phyloP scores from a whole-genome alignment of 1,284 basidiomycete species.

The Mycena sp. region DNA sequence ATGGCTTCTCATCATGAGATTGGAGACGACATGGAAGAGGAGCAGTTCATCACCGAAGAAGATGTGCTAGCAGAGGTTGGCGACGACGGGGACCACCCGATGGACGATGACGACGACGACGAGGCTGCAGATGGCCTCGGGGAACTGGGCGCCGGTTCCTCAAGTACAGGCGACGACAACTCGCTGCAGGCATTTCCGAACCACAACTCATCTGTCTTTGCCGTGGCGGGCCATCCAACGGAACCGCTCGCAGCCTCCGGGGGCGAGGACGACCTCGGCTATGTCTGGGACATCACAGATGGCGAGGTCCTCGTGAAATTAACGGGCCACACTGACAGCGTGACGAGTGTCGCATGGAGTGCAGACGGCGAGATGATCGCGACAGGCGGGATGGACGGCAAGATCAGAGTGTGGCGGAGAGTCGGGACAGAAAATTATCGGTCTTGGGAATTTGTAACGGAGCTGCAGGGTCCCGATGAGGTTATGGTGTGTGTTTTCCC shows the following conservation, averaged over 20 bases:
- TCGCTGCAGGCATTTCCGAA: conserved; percentile 72
- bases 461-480: conserved; percentile 94
- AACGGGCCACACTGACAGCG: conserved; percentile 93
- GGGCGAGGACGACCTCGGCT: conserved; percentile 95
- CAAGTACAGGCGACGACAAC: conserved; percentile 59
- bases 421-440: conserved; percentile 79
- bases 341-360: conserved; percentile 85
- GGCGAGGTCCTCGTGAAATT: conserved; percentile 86
- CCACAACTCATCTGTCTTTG: conserved; percentile 85
- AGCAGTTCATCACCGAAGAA: conserved; percentile 66
- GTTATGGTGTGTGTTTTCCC: conserved; percentile 76
- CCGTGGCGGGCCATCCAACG: conserved; percentile 86
- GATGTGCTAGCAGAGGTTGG: conserved; percentile 71
- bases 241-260: conserved; percentile 90
- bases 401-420: conserved; percentile 89
- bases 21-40: conserved; percentile 53
- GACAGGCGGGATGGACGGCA: conserved; percentile 98
- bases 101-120: conserved; percentile 79
- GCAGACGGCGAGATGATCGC: conserved; percentile 91
- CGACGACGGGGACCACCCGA: conserved; percentile 76
- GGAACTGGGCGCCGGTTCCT: conserved; percentile 49
- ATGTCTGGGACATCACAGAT: conserved; percentile 91
- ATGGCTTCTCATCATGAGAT: conserved; percentile 41
- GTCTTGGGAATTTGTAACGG: conserved; percentile 93
- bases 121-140: conserved; percentile 56